Evolutionary conservation across 2,329 filamentous ascomycete species (phyloP).

Genomic region (Chaetomium sp.): DNA sequence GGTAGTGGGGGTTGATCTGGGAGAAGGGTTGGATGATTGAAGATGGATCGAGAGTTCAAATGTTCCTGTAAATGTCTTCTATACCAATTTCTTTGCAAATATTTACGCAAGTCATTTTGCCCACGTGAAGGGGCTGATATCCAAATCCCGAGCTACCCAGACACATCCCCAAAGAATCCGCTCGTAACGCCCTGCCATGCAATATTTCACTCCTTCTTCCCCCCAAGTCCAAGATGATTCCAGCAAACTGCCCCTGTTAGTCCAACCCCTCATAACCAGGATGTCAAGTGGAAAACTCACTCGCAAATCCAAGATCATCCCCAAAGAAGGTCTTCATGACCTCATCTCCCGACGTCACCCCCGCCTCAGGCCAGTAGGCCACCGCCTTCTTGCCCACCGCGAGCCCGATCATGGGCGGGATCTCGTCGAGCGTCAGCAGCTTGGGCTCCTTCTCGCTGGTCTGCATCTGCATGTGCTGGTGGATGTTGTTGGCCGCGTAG

Average conservation of each 20-base stretch:
- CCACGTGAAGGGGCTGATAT: background rate
- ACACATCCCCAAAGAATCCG: background rate
- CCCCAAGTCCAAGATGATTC: slow-evolving; percentile 55
- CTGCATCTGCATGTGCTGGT: slow-evolving; percentile 59
- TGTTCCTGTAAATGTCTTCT: background rate
- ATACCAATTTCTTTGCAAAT: background rate
- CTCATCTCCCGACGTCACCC: slow-evolving; percentile 62
- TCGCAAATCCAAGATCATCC: slow-evolving; percentile 63
- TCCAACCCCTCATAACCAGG: background rate
- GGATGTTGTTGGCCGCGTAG: slow-evolving; percentile 65
- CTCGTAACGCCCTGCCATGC: background rate
- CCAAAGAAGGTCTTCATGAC: slow-evolving; percentile 66
- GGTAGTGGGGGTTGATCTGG: background rate
- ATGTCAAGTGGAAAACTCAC: slow-evolving; percentile 25
- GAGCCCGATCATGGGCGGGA: slow-evolving; percentile 69
- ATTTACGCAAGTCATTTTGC: background rate
- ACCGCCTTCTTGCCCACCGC: slow-evolving; percentile 72
- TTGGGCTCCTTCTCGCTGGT: slow-evolving; percentile 48
- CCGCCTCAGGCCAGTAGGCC: slow-evolving; percentile 59
- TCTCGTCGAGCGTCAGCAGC: slow-evolving; percentile 53
- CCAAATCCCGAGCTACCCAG: background rate
- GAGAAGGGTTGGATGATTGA: background rate
- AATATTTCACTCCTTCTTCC: slow-evolving; percentile 5
- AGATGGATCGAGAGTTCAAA: background rate
- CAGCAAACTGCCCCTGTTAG: slow-evolving; percentile 51